These are phyloP conservation scores for Annulohypoxylon maeteangense DNA, from an alignment of 495 filamentous ascomycete species.

Conservation along the genomic window DNA sequence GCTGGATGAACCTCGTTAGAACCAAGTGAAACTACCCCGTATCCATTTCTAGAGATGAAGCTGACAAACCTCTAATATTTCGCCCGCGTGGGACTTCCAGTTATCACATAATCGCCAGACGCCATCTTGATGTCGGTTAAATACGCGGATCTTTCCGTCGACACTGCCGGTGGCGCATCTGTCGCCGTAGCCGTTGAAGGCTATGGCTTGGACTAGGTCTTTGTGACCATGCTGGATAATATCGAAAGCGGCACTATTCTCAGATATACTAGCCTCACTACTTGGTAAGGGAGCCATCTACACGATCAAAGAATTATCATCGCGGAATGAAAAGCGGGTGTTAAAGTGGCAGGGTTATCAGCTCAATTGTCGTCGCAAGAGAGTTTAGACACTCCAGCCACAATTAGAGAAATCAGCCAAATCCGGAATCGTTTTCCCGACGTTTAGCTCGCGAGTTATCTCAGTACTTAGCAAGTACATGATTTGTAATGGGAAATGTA, in stretches of 20 bases:
- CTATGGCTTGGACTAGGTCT: constrained; percentile 74
- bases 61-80: constrained; percentile 81
- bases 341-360: neutral
- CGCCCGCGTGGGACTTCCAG: constrained; percentile 91
- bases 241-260: constrained; percentile 48
- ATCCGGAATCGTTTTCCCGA: too few relatives aligned
- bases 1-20: constrained; percentile 55
- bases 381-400: neutral
- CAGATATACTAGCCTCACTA: constrained; percentile 31
- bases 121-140: constrained; percentile 79
- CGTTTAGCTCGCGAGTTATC: too few relatives aligned
- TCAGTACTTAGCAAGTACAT: too few relatives aligned
- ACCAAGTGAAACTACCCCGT: neutral
- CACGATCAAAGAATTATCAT: constrained; percentile 2
- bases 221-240: constrained; percentile 69
- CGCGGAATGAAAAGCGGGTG: neutral
- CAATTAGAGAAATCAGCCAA: neutral
- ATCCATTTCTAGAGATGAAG: neutral
- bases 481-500: too few relatives aligned
- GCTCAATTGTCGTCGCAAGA: neutral
- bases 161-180: constrained; percentile 90
- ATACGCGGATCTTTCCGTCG: constrained; percentile 94
- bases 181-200: constrained; percentile 84
- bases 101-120: constrained; percentile 84
- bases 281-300: constrained; percentile 37